Conservation (phyloP, 228 moss, liverwort and hornwort species). For the Sphagnum magellanicum region DNA sequence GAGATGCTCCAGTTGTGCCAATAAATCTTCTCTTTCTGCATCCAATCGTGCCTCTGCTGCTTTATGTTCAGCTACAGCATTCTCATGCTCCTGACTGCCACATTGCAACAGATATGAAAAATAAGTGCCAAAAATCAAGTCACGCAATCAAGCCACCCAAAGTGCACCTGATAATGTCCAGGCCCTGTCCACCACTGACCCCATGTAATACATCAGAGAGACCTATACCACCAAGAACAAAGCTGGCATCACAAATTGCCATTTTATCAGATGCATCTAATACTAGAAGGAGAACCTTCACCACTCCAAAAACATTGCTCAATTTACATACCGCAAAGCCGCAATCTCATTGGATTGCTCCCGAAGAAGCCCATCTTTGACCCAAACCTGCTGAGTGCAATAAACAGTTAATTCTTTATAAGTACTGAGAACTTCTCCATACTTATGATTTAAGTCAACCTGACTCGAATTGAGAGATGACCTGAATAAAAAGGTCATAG, state of each 20-base stretch:
- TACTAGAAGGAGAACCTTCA: too few species aligned
- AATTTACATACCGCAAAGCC: slow-evolving; percentile 59
- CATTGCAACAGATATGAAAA: too few species aligned
- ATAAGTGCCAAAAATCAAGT: too few species aligned
- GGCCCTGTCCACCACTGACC: not conserved
- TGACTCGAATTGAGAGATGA: too few species aligned
- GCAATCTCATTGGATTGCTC: slow-evolving; percentile 83
- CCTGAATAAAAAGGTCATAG: too few species aligned
- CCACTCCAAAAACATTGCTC: not conserved
- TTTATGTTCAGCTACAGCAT: slow-evolving; percentile 71
- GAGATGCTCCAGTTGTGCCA: slow-evolving; percentile 66
- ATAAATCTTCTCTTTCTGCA: slow-evolving; percentile 66
- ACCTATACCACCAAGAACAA: too few species aligned
- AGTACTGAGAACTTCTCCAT: too few species aligned
- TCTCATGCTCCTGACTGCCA: slow-evolving; percentile 78
- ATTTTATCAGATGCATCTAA: too few species aligned
- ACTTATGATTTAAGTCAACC: too few species aligned
- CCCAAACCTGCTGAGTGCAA: slow-evolving; percentile 68
- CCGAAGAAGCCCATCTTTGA: slow-evolving; percentile 78
- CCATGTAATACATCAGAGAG: too few species aligned
- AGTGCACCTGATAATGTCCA: not conserved
- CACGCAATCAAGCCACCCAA: not conserved
- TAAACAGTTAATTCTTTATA: too few species aligned
- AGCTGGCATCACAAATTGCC: too few species aligned
- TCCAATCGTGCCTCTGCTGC: slow-evolving; percentile 65